phyloP scores from a whole-genome alignment of 179 eudicot genomes.

The Sideroxylon spinosum region DNA sequence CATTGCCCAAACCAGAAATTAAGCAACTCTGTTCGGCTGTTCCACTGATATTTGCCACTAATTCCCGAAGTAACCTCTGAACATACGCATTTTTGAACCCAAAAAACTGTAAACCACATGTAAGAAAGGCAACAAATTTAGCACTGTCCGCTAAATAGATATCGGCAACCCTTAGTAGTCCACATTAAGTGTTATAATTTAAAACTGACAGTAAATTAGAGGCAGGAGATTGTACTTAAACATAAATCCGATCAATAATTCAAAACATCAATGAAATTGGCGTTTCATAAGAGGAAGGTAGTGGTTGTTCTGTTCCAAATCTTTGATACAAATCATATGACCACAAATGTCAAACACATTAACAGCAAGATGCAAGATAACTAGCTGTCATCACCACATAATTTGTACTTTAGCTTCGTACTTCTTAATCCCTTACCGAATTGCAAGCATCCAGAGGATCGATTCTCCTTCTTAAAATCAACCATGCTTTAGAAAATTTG shows the following conservation, averaged over 20 bases:
- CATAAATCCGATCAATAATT: too few relatives aligned
- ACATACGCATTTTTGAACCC: constrained; percentile 88
- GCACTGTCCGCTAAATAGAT: neutral
- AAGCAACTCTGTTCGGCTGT: constrained; percentile 41
- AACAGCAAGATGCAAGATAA: too few relatives aligned
- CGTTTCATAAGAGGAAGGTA: too few relatives aligned
- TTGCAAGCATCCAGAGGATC: too few relatives aligned
- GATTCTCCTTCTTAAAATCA: neutral
- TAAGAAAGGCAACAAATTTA: constrained; percentile 13
- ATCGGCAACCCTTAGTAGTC: neutral
- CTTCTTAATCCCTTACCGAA: too few relatives aligned
- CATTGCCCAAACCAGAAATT: constrained; percentile 25
- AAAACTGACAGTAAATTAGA: neutral
- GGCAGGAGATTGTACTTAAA: neutral
- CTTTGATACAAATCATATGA: too few relatives aligned
- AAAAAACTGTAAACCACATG: constrained; percentile 60
- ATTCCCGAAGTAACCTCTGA: constrained; percentile 83
- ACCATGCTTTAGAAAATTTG: neutral
- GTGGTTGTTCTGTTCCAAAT: too few relatives aligned
- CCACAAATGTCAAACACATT: too few relatives aligned
- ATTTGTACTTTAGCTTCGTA: too few relatives aligned
- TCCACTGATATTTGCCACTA: constrained; percentile 57
- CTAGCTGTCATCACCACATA: too few relatives aligned
- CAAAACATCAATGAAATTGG: too few relatives aligned
- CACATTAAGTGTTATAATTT: neutral